Base-by-base conservation (phyloP, 768 basidiomycete genomes). In the Macrolepiota fuliginosa region DNA sequence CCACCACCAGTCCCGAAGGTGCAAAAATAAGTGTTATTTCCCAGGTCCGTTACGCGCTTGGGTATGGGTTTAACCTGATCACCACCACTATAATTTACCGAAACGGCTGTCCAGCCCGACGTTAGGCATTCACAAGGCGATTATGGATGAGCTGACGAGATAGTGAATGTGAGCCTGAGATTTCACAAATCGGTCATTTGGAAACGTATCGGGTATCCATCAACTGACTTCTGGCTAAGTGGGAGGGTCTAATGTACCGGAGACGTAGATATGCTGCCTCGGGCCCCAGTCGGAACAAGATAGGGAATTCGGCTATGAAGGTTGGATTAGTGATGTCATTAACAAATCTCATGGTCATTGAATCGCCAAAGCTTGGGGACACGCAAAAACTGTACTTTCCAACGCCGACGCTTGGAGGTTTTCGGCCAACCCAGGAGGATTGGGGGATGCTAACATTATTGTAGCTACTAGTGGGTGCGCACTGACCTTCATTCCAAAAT, bases 401-500 rank as follows among this genome's bases (percentile, higher is more conserved):
- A 17, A 47, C 50, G 17, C 19, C 17, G 51, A 19, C 27, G 39
- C 22, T 52, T 19, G 29, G 45, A 19, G 22, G 22, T 32, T 5
- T 42, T 29, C 50, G 35, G 25, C 40, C 39, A 12, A 17, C 39
- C n/a, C 39, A 40, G 13, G 39, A 45, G 17, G 42, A 19, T n/a
- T 54, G 46, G 40, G 47, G 24, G 6, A 49, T 19, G 42, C 3
- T n/a, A 22, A 47, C 46, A n/a, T 47, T 47, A 5, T 10, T 22
- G 46, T 17, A 47, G 22, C 11, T n/a, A n/a, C n/a, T 22, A 3
- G 47, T 49, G 49, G 46, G 19, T 52, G 58, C 24, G 61, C 59
- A 56, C 56, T 63, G 62, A 54, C 50, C 47, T 24, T 45, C 24
- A 3, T 7, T 49, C 47, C 19, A 42, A 58, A 57, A 37, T 37